Percentiles rank a stretch among this genome's conserved stretches.
phyloP scores from a whole-genome alignment of 208 protist species.

The Leptomonas pyrrhocoris region DNA sequence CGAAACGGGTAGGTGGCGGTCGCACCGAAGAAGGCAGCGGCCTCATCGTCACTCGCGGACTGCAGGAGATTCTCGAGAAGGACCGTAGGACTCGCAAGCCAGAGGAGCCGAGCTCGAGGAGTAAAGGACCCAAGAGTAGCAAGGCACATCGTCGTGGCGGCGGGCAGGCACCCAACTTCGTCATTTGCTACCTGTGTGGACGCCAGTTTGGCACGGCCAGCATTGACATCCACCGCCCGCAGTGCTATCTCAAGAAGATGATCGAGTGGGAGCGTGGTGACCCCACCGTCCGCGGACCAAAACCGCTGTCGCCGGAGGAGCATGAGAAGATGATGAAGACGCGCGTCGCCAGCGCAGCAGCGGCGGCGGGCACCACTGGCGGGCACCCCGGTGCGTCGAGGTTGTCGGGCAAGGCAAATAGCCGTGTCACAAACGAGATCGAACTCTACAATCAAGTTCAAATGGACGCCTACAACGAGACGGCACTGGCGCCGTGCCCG shows the following conservation, averaged over 20 bases:
- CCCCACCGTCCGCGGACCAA: constrained; percentile 67
- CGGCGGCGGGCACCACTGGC: constrained; percentile 5
- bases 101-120: not conserved
- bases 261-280: constrained; percentile 89
- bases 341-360: constrained; percentile 8
- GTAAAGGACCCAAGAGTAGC: constrained; percentile 4
- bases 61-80: constrained; percentile 75
- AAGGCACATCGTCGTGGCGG: constrained; percentile 16
- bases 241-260: constrained; percentile 92
- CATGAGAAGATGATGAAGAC: constrained; percentile 65
- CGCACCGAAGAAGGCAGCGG: constrained; percentile 15
- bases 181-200: constrained; percentile 91
- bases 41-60: constrained; percentile 72
- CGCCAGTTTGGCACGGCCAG: constrained; percentile 86
- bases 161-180: constrained; percentile 65
- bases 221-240: constrained; percentile 90
- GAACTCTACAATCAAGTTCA: constrained; percentile 85
- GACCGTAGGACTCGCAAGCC: constrained; percentile 39
- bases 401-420: constrained; percentile 1
- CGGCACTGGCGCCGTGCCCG: constrained; percentile 71
- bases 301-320: constrained; percentile 61
- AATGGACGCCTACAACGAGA: constrained; percentile 77
- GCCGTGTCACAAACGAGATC: constrained; percentile 36
- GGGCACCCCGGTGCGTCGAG: not conserved
- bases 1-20: constrained; percentile 3